These are phyloP conservation scores for Cordyceps pruinosa DNA, from an alignment of 2,329 filamentous ascomycete genomes.

Conservation along the genomic window DNA sequence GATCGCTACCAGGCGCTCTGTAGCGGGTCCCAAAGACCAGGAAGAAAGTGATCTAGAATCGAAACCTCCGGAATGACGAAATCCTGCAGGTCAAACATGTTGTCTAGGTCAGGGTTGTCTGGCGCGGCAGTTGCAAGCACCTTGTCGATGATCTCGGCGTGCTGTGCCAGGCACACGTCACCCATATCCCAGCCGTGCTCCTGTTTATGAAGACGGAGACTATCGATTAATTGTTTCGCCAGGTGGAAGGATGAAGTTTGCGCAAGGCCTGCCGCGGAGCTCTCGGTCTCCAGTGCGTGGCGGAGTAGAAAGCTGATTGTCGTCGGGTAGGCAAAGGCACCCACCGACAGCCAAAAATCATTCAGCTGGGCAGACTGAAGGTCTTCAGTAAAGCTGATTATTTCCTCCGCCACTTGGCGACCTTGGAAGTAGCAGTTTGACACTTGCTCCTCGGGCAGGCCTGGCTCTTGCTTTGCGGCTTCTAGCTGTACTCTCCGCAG, in stretches of 20 bases:
- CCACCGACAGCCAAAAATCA: conserved; percentile 44
- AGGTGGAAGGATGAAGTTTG: conserved; percentile 35
- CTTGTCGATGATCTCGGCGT: conserved; percentile 41
- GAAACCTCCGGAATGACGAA: conserved; percentile 27
- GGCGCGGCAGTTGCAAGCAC: conserved; percentile 25
- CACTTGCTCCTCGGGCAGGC: conserved; percentile 18
- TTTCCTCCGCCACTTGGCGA: conserved; percentile 40
- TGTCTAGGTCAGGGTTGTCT: conserved; percentile 15
- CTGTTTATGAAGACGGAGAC: conserved; percentile 33
- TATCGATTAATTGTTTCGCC: conserved; percentile 33
- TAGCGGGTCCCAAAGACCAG: conserved; percentile 30
- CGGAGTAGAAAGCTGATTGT: conserved; percentile 44
- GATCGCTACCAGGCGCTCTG: conserved; percentile 25
- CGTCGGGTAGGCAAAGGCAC: conserved; percentile 40
- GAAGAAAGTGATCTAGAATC: conserved; percentile 29
- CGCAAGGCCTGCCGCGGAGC: conserved; percentile 26
- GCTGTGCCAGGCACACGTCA: conserved; percentile 42
- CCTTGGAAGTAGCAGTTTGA: conserved; percentile 33
- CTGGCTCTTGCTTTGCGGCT: conserved; percentile 25
- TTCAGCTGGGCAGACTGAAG: conserved; percentile 34
- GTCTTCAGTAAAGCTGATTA: conserved; percentile 41
- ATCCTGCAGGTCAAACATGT: conserved; percentile 19
- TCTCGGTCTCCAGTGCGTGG: conserved; percentile 39
- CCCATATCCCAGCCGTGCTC: conserved; percentile 41
- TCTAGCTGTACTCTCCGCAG: conserved; percentile 41